Percentiles rank a stretch among this genome's conserved stretches.
These are phyloP conservation scores for Teratosphaeria nubilosa DNA, from an alignment of 2,329 filamentous ascomycete species.

Conservation along the genomic window DNA sequence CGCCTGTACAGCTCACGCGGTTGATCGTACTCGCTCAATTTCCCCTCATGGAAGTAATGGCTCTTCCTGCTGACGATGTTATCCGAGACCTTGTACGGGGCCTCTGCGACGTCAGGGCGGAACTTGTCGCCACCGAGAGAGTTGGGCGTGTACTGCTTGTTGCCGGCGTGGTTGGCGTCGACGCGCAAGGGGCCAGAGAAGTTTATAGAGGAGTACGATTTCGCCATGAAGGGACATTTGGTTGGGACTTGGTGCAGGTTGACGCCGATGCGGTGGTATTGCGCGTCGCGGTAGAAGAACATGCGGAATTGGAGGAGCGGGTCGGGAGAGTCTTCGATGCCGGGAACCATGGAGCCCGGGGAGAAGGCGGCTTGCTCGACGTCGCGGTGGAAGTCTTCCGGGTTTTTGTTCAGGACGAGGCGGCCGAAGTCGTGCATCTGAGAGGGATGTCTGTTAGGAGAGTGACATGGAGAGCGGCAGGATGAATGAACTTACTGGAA, in stretches of 20 bases:
- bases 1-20: slow-evolving; percentile 36
- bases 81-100: slow-evolving; percentile 41
- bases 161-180: slow-evolving; percentile 39
- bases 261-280: slow-evolving; percentile 43
- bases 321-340: slow-evolving; percentile 41
- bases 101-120: slow-evolving; percentile 41
- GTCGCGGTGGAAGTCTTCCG: slow-evolving; percentile 42
- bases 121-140: slow-evolving; percentile 41
- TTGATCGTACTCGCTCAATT: slow-evolving; percentile 44
- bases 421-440: slow-evolving; percentile 39
- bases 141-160: slow-evolving; percentile 44
- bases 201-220: slow-evolving; percentile 36
- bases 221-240: slow-evolving; percentile 40
- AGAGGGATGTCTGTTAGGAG: neutral
- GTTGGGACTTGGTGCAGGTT: slow-evolving; percentile 41
- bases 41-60: slow-evolving; percentile 47
- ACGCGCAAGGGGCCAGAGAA: slow-evolving; percentile 41
- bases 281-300: slow-evolving; percentile 39
- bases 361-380: slow-evolving; percentile 45
- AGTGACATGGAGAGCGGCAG: neutral
- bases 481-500: slow-evolving; percentile 24
- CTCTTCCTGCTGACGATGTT: slow-evolving; percentile 42
- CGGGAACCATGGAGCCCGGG: slow-evolving; percentile 41
- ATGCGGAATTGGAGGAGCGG: slow-evolving; percentile 35
- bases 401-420: slow-evolving; percentile 45